Conservation (phyloP, 2,329 filamentous ascomycete species). For the Cryphonectria japonica region DNA sequence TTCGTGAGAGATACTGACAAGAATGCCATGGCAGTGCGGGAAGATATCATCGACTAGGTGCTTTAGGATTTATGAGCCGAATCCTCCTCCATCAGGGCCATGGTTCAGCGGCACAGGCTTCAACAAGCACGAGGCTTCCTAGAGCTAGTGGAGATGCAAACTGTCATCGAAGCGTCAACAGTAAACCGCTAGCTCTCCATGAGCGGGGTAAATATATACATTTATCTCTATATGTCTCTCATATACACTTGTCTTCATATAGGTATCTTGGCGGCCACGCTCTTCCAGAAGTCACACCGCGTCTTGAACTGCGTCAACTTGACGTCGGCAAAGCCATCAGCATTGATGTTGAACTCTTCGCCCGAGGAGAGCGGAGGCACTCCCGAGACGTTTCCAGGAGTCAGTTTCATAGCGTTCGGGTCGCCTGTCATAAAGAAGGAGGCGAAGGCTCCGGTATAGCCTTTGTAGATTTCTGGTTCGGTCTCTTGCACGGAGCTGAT, state of each 20-base stretch:
- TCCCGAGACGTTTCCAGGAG: constrained; percentile 44
- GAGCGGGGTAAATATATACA: not conserved
- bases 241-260: constrained; percentile 38
- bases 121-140: not conserved
- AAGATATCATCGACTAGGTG: not conserved
- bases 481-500: constrained; percentile 56
- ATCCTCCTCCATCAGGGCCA: not conserved
- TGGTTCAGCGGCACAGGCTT: not conserved
- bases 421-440: constrained; percentile 64
- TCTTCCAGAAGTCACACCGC: constrained; percentile 59
- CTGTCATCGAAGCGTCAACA: not conserved
- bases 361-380: constrained; percentile 49
- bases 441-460: constrained; percentile 61
- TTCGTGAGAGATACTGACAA: not conserved
- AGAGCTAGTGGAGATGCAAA: not conserved
- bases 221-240: not conserved
- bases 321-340: constrained; percentile 48
- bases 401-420: constrained; percentile 61
- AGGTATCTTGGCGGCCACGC: constrained; percentile 49
- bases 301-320: constrained; percentile 44
- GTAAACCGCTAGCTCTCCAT: not conserved
- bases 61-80: too few relatives aligned
- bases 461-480: constrained; percentile 58
- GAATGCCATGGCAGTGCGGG: not conserved
- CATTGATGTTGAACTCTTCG: constrained; percentile 55